Percentiles rank a stretch among this genome's conserved stretches.
These are phyloP conservation scores for Magnaporthales sp. DNA, from an alignment of 2,329 filamentous ascomycete species.

Conservation along the genomic window DNA sequence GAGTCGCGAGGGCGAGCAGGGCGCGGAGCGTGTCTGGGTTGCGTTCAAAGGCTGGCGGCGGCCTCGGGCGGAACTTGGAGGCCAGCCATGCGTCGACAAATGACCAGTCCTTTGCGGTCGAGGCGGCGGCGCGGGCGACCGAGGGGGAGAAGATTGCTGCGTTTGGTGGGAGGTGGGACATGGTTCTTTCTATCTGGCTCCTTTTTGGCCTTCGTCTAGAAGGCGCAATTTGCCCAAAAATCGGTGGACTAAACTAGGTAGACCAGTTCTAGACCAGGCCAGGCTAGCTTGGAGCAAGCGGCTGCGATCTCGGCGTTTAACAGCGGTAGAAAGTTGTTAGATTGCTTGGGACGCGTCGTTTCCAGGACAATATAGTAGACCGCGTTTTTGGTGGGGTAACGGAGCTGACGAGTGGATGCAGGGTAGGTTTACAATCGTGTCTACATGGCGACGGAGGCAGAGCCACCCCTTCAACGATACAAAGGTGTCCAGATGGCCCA, in stretches of 20 bases:
- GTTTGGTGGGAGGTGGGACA: constrained; percentile 28
- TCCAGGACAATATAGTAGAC: not conserved
- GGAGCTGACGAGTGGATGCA: not conserved
- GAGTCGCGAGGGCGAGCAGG: constrained; percentile 62
- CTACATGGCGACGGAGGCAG: no score
- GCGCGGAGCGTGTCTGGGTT: constrained; percentile 70
- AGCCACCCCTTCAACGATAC: no score
- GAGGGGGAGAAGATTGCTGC: constrained; percentile 60
- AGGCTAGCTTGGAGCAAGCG: not conserved
- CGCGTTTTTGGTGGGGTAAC: not conserved
- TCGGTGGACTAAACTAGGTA: not conserved
- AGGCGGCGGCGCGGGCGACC: constrained; percentile 64
- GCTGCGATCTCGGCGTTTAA: not conserved
- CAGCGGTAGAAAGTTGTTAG: not conserved
- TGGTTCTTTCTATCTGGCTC: constrained; percentile 9
- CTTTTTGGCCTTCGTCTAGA: not conserved
- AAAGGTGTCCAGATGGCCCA: no score
- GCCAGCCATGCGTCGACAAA: constrained; percentile 79
- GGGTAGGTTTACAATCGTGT: not conserved
- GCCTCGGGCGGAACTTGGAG: constrained; percentile 55
- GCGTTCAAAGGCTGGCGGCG: constrained; percentile 70
- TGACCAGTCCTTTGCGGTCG: constrained; percentile 83
- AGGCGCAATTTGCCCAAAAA: not conserved
- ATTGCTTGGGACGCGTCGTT: not conserved
- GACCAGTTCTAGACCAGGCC: not conserved